Evolutionary conservation across 495 filamentous ascomycete genomes (phyloP).

Genomic region (Talaromyces thailandensis): DNA sequence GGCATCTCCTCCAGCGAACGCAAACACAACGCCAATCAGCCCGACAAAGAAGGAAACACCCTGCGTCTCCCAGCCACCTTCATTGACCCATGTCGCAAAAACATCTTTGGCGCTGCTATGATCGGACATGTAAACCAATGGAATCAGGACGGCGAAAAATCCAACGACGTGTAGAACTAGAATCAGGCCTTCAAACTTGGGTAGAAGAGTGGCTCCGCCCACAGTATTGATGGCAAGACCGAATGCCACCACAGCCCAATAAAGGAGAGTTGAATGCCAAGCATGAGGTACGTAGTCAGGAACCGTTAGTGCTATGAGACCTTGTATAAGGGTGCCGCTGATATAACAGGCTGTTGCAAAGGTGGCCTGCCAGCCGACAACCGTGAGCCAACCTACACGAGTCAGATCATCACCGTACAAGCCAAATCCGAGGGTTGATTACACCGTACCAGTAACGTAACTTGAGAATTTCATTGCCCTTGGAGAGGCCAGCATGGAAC

Average conservation of each 20-base stretch:
- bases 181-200: slow-evolving; percentile 47
- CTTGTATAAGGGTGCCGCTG: slow-evolving; percentile 33
- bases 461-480: slow-evolving; percentile 30
- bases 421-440: neutral
- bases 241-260: slow-evolving; percentile 1
- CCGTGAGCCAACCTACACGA: slow-evolving; percentile 5
- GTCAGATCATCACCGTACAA: neutral
- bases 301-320: slow-evolving; percentile 25
- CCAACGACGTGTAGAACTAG: slow-evolving; percentile 54
- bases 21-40: slow-evolving; percentile 30
- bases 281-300: slow-evolving; percentile 19
- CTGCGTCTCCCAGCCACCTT: slow-evolving; percentile 42
- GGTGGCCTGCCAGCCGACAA: slow-evolving; percentile 7
- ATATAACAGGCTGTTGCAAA: slow-evolving; percentile 29
- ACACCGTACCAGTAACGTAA: slow-evolving; percentile 33
- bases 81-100: slow-evolving; percentile 44
- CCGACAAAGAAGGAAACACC: slow-evolving; percentile 48
- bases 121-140: slow-evolving; percentile 44
- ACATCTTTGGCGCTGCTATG: slow-evolving; percentile 35
- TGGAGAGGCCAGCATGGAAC: slow-evolving; percentile 38
- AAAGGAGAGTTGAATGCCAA: neutral
- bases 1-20: neutral
- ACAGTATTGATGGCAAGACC: slow-evolving; percentile 40
- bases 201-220: slow-evolving; percentile 37
- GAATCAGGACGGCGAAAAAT: slow-evolving; percentile 53